Base-by-base conservation (phyloP, 2,329 filamentous ascomycete species). In the Alternaria longipes region DNA sequence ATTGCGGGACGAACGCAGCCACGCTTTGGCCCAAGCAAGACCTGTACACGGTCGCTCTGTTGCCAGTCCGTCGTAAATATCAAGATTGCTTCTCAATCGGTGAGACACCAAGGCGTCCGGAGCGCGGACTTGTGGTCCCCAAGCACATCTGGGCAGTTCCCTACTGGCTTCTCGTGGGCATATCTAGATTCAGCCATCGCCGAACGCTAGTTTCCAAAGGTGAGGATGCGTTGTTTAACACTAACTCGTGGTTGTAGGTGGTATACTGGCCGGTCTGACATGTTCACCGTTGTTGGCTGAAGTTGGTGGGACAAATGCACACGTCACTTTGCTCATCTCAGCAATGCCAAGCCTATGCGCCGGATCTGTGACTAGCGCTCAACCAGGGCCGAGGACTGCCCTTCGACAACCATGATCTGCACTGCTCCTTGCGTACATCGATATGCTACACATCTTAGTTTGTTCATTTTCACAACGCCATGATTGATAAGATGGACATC, bases 1-100 rank as follows among this genome's bases (percentile, higher is more conserved):
- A 56, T 46, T 55, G 51, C 42, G 50, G 16, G 24, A 55, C 41
- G 59, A 22, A 54, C 22, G 47, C 55, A 38, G 47, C 40, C 30
- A 30, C 40, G 47, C 28, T n/a, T 44, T 24, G 28, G 22, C 22
- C 41, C 53, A 26, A 52, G 24, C 30, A 52, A 52, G 36, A 41
- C 24, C 46, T 50, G 46, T 50, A 50, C 30, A 22, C 14, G 32
- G 46, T 36, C 36, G 24, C 50, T 52, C n/a, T 12, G 16, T 9
- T 34, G 34, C 30, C 32, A 50, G 46, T 12, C 34, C 20, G 22
- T 50, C 16, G 46, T 36, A 14, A 50, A 26, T 9, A 24, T 54
- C 28, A 28, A 24, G 40, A 44, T 38, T 34, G 26, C 28, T 54
- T 45, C 41, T 44, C 30, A 9, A 41, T 42, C 40, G 41, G 18